phyloP scores from a whole-genome alignment of 2,329 filamentous ascomycete species.

The Ascocoryne sarcoides region DNA sequence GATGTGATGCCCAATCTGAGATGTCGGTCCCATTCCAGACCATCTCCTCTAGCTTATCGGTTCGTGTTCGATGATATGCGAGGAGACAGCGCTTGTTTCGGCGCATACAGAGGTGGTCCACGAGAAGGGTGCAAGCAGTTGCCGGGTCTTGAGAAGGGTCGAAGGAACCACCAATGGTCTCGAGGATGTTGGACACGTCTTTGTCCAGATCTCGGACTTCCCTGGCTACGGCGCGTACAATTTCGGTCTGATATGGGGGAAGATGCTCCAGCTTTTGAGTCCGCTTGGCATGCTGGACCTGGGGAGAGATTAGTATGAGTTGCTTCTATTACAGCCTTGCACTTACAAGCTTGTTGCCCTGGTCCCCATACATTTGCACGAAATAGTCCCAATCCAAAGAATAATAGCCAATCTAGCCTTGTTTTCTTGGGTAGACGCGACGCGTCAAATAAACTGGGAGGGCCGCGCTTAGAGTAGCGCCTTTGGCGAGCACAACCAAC shows the following conservation, averaged over 20 bases:
- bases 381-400: too few relatives aligned
- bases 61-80: conserved; percentile 84
- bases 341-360: conserved; percentile 58
- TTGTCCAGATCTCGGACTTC: conserved; percentile 92
- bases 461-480: too few relatives aligned
- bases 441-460: too few relatives aligned
- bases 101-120: conserved; percentile 91
- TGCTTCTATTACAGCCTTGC: too few relatives aligned
- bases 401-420: too few relatives aligned
- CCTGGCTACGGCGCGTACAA: conserved; percentile 76
- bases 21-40: conserved; percentile 88
- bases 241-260: conserved; percentile 85
- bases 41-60: conserved; percentile 85
- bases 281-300: conserved; percentile 95
- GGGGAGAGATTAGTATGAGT: too few relatives aligned
- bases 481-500: too few relatives aligned
- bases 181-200: conserved; percentile 70
- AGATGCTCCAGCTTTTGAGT: conserved; percentile 79
- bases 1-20: conserved; percentile 54
- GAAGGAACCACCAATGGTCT: conserved; percentile 77
- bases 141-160: conserved; percentile 79
- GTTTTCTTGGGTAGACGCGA: too few relatives aligned
- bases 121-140: conserved; percentile 78
- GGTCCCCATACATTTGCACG: conserved; percentile 57
- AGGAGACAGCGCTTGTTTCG: conserved; percentile 93